Evolutionary conservation across 2,329 filamentous ascomycete genomes (phyloP), one percentile per base, ranked within the genome.

Genomic region (Diaporthe helianthi): DNA sequence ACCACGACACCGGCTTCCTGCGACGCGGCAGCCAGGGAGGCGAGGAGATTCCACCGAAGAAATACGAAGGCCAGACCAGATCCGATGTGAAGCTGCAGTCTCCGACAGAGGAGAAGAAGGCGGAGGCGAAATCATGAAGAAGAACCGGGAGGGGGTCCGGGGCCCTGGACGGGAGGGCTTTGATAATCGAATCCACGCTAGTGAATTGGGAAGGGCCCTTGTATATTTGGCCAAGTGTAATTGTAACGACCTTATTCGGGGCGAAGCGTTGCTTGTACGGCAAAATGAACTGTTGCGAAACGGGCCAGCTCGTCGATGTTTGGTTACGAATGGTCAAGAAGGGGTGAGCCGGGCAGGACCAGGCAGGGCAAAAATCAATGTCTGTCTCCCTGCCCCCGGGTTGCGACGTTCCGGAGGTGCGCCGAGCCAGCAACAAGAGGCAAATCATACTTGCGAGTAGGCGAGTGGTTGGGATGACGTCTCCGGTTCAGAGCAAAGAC

Each of bases 1-100:
- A 85, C 58, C 83, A 85, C 60, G 87, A 88, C 53, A 75, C 80
- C 0, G 83, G 81, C 1, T 72, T 83, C 41, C 77, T 83, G 73
- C 79, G 83, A 52, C 82, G 84, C 31, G 83, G 82, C 7, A 88
- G 86, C 70, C 82, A 85, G 64, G 85, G 87, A 71, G 76, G 74
- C 69, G 54, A 72, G 69, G 49, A 71, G 61, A 70, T 68, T 12
- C 58, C 65, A 53, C 64, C 72, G 29, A 81, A 79, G 71, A 83
- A 81, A 64, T 78, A 74, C 67, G 82, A 83, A 52, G 74, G 78
- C 51, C 81, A 84, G 71, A 79, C 78, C n/a, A 71, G 82, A 4
- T 77, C 79, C 2, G 79, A 82, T 67, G 76, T 77, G n/a, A 80
- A 76, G 67, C 63, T 79, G 70, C 77, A 79, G 65, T 77, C 77